Percentiles rank a stretch among this genome's conserved stretches.
Conservation (phyloP, 176 grass and related monocot genomes). For the Cenchrus purpureus region DNA sequence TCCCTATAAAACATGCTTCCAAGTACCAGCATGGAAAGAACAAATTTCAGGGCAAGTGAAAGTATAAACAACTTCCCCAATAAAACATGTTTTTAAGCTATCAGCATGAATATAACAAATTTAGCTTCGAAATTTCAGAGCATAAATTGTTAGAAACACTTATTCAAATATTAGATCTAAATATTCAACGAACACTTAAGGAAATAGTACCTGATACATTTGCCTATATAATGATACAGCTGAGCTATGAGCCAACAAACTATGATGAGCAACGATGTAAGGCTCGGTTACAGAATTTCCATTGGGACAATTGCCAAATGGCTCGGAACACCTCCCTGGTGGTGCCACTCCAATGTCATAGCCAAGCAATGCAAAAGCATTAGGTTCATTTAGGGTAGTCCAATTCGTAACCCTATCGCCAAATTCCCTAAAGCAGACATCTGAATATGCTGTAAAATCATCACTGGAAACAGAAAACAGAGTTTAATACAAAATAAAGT, state of each 20-base stretch:
- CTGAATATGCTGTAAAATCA: constrained; percentile 61
- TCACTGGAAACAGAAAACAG: constrained; percentile 22
- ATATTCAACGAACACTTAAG: background rate
- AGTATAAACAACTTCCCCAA: too few relatives aligned
- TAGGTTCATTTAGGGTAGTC: constrained; percentile 54
- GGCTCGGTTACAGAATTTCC: constrained; percentile 54
- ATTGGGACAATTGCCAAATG: constrained; percentile 50
- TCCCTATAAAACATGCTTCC: background rate
- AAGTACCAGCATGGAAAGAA: background rate
- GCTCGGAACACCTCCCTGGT: constrained; percentile 51
- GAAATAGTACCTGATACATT: constrained; percentile 52
- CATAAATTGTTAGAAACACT: too few relatives aligned
- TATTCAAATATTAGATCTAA: background rate
- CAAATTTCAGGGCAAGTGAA: background rate
- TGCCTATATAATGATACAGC: constrained; percentile 47
- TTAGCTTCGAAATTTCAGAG: background rate
- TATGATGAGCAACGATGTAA: constrained; percentile 50
- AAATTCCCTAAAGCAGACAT: constrained; percentile 62
- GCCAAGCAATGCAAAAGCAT: constrained; percentile 17
- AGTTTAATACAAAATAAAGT: background rate
- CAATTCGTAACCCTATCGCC: constrained; percentile 52
- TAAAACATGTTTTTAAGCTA: too few relatives aligned
- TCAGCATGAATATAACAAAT: background rate
- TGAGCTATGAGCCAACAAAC: constrained; percentile 52
- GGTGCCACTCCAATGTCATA: constrained; percentile 42